Evolutionary conservation across 2,329 filamentous ascomycete genomes (phyloP), one percentile per base, ranked within the genome.

Genomic region (Diaporthe batatas): DNA sequence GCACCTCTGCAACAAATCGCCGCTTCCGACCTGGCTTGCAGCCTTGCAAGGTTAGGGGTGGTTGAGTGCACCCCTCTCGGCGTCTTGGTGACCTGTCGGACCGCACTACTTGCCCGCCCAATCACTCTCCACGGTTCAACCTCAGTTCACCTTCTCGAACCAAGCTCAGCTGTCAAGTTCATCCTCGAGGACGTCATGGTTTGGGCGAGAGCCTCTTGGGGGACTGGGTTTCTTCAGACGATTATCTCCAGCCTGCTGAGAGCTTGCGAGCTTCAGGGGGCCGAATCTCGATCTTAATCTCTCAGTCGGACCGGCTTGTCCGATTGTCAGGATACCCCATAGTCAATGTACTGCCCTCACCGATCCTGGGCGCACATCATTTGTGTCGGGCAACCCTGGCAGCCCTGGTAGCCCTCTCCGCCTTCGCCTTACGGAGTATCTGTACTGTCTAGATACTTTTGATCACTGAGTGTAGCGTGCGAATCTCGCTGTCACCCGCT

Each of bases 1-100:
- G 62, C 62, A 39, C 47, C 62, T 67, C 62, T 67, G 62, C 62
- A 67, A 67, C 62, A 67, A 67, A 53, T 39, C 62, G 47, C 62
- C 62, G 47, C 39, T 67, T 53, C 47, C n/a, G 39, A 47, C 62
- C 62, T 39, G 51, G 47, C 62, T 67, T 39, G 32, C n/a, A 67
- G 62, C 62, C 62, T 29, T 67, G 47, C 62, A 67, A 67, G 62
- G 62, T 67, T 67, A 39, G 44, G 59, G 47, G 62, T 53, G 18
- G 32, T 65, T 51, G 44, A 65, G 42, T 65, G 62, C 62, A 49
- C 62, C 29, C 62, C 62, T 51, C 62, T 65, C 59, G 39, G 29
- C 29, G 44, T 65, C 59, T 65, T 65, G 42, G 25, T 65, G 59
- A 32, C 59, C 18, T 51, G 59, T 36, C 62, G 62, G 44, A 51